Evolutionary conservation across 192 early-diverging fungal genomes (phyloP).

Genomic region (Podila horticola): DNA sequence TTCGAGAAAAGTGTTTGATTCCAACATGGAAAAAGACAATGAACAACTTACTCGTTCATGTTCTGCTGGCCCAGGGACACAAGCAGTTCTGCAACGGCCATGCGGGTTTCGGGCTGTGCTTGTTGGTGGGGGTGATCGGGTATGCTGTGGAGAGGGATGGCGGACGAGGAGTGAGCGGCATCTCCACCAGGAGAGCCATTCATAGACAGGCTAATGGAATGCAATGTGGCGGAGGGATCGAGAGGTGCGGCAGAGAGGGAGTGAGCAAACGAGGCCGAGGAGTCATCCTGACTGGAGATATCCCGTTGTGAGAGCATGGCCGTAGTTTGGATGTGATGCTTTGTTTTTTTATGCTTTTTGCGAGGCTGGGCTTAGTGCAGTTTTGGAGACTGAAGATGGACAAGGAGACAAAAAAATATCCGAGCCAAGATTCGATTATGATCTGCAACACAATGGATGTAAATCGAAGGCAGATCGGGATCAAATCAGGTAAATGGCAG

Average conservation of each 20-base stretch:
- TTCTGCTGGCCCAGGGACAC: slow-evolving; percentile 24
- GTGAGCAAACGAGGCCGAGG: slow-evolving; percentile 23
- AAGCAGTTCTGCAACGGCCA: slow-evolving; percentile 44
- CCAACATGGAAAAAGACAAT: not conserved
- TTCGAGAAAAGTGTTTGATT: not conserved
- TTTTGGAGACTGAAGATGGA: too few species aligned
- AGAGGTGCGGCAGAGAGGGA: slow-evolving; percentile 35
- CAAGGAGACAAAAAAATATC: too few species aligned
- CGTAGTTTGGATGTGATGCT: too few species aligned
- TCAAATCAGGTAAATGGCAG: not conserved
- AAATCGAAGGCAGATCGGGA: not conserved
- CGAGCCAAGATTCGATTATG: too few species aligned
- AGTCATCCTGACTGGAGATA: slow-evolving; percentile 17
- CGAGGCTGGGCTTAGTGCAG: too few species aligned
- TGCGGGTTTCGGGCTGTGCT: slow-evolving; percentile 24
- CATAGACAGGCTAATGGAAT: not conserved
- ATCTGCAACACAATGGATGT: too few species aligned
- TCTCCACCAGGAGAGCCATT: not conserved
- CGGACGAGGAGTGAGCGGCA: not conserved
- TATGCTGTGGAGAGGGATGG: slow-evolving; percentile 19
- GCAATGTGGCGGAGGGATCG: not conserved
- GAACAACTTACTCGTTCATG: slow-evolving; percentile 24
- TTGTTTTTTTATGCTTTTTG: too few species aligned
- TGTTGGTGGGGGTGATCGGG: slow-evolving; percentile 10
- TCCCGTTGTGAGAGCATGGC: slow-evolving; percentile 19